phyloP scores from a whole-genome alignment of 495 filamentous ascomycete species.

The Trichoderma reesei region DNA sequence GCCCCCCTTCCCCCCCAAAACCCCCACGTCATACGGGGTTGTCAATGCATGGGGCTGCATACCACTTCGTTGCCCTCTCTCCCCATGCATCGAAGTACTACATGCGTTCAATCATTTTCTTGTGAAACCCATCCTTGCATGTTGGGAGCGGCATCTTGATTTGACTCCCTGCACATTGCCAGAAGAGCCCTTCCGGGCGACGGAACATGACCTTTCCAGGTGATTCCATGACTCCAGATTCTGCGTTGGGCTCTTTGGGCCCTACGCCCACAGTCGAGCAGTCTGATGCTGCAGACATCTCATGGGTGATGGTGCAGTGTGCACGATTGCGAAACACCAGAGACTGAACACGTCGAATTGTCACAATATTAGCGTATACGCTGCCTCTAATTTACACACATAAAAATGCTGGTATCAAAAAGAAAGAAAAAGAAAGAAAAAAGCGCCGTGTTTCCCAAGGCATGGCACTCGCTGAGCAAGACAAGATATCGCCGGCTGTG shows the following conservation, averaged over 20 bases:
- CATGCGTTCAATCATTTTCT: background rate
- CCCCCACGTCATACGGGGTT: conserved; percentile 4
- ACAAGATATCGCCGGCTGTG: background rate
- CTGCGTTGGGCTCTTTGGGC: background rate
- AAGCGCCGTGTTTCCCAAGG: background rate
- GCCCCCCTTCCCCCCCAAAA: no score
- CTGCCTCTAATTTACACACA: background rate
- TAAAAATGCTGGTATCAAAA: conserved; percentile 3
- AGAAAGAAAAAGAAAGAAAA: no score
- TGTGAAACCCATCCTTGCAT: conserved; percentile 3
- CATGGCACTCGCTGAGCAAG: background rate
- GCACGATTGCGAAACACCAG: no score
- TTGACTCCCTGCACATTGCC: conserved; percentile 1
- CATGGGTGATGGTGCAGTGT: no score
- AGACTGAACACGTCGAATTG: background rate
- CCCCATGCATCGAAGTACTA: background rate
- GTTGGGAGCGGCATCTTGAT: background rate
- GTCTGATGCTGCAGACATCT: no score
- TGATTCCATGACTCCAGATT: background rate
- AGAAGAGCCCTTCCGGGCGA: background rate
- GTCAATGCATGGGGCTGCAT: background rate
- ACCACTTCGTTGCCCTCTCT: no score
- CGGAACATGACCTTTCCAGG: background rate
- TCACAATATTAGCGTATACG: background rate
- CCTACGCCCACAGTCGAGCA: background rate